phyloP scores from a whole-genome alignment of 164 flowering plant species.

The Umbellularia californica region DNA sequence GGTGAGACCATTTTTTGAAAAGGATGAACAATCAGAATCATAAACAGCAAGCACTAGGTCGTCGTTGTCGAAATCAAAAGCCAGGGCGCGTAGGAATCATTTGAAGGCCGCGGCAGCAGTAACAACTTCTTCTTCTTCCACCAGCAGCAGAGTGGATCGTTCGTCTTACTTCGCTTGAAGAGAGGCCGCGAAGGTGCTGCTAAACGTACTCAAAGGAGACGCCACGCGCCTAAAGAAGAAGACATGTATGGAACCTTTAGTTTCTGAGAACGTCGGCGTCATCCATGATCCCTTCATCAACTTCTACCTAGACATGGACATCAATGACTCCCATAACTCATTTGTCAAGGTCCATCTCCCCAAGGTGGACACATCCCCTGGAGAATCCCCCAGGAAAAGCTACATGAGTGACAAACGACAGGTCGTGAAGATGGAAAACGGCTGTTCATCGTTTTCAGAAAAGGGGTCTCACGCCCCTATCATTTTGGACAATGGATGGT shows the following conservation, averaged over 20 bases:
- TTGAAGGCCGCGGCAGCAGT: background rate
- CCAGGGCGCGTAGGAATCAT: conserved; percentile 3
- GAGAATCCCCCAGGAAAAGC: conserved; percentile 65
- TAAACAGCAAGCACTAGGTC: no score
- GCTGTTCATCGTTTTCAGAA: no score
- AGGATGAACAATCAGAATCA: no score
- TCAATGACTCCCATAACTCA: conserved; percentile 74
- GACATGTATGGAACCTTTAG: conserved; percentile 64
- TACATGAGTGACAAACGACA: conserved; percentile 47
- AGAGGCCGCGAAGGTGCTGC: conserved; percentile 81
- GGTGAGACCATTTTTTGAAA: no score
- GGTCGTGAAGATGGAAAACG: conserved; percentile 67
- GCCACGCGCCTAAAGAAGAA: conserved; percentile 40
- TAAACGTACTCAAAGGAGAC: conserved; percentile 30
- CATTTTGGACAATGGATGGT: no score
- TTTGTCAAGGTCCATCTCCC: conserved; percentile 70
- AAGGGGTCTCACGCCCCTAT: no score
- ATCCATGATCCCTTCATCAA: conserved; percentile 86
- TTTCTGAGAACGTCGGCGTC: conserved; percentile 81
- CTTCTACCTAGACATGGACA: conserved; percentile 83
- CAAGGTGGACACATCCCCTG: conserved; percentile 37
- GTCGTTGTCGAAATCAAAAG: background rate
- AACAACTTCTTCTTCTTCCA: background rate
- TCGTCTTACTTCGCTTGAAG: conserved; percentile 84
- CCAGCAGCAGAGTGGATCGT: conserved; percentile 33